Evolutionary conservation across 345 rosid species (phyloP).

Genomic region (Gossypium thurberi): DNA sequence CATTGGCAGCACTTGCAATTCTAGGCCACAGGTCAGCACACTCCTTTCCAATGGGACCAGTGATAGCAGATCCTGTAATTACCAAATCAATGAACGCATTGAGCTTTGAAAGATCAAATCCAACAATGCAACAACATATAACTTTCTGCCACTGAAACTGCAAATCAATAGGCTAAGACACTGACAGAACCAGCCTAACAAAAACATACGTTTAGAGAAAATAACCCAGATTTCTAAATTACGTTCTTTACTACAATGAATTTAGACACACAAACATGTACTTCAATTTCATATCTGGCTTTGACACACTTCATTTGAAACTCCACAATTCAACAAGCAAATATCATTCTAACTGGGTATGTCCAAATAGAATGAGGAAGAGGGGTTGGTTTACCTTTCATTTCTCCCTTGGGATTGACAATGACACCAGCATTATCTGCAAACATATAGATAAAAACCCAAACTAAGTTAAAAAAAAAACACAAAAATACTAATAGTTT

Average conservation of each 20-base stretch:
- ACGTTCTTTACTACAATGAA: not conserved
- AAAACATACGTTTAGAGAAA: not conserved
- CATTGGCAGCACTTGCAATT: conserved; percentile 81
- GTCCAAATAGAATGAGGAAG: not conserved
- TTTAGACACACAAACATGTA: too few relatives aligned
- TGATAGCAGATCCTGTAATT: conserved; percentile 47
- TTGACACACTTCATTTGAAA: not conserved
- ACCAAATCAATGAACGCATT: not conserved
- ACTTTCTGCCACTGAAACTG: not conserved
- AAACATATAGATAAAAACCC: not conserved
- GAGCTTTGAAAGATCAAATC: not conserved
- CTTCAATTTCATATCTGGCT: too few relatives aligned
- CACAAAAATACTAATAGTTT: not conserved
- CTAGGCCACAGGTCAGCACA: conserved; percentile 80
- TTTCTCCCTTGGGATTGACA: conserved; percentile 61
- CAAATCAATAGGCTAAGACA: not conserved
- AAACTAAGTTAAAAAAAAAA: not conserved
- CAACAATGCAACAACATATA: not conserved
- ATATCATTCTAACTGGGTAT: not conserved
- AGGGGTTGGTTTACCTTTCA: conserved; percentile 36
- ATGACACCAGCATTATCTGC: conserved; percentile 67
- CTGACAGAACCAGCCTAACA: not conserved
- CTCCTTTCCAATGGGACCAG: conserved; percentile 64
- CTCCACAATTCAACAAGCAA: not conserved
- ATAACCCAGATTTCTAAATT: not conserved